Base-by-base conservation (phyloP, 352 stramenopile species). In the Globisporangium nunn region DNA sequence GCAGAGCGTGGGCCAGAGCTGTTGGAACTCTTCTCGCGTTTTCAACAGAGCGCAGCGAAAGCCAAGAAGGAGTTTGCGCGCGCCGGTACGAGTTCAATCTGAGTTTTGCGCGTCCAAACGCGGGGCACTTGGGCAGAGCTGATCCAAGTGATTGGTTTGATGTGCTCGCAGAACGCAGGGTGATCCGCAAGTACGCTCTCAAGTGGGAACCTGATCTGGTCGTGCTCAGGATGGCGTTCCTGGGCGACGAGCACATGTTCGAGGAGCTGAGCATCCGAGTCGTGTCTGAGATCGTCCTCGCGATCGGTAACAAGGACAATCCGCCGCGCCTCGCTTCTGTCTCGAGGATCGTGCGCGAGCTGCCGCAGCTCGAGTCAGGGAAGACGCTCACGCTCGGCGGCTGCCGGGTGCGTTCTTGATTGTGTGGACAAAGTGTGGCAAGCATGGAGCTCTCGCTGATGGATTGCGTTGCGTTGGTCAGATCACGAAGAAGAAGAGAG, bases 351-450 rank as follows among this genome's bases (percentile, higher is more conserved):
- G 62, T 79, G 50, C 48, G 31, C 37, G 69, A 89, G 47, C 52
- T 93, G 15, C 57, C 71, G 12, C 51, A 45, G 28, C 63, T 93
- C 10, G 68, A 70, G 17, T 77, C 61, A n/a, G 82, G 82, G 15
- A 93, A 89, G 62, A 74, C 75, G 50, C 53, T 89, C 40, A 93
- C 82, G 0, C 62, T 91, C 23, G 70, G 77, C 18, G 79, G 79
- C 8, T 91, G 81, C 65, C 67, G 71, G 50, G 81, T 91, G 70
- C 18, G 75, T 73, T 49, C n/a, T 15, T 40, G 5, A 7, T 18
- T 7, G 29, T 51, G 7, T 53, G 30, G 10, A 43, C 6, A 12
- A 6, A 44, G 18, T 55, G 31, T 54, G 45, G 4, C 29, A 41
- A 41, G 35, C 35, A 47, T 6, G 41, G 28, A 48, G 43, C 2